Conservation (phyloP, 148 eudicot species). For the Fagopyrum homotropicum region DNA sequence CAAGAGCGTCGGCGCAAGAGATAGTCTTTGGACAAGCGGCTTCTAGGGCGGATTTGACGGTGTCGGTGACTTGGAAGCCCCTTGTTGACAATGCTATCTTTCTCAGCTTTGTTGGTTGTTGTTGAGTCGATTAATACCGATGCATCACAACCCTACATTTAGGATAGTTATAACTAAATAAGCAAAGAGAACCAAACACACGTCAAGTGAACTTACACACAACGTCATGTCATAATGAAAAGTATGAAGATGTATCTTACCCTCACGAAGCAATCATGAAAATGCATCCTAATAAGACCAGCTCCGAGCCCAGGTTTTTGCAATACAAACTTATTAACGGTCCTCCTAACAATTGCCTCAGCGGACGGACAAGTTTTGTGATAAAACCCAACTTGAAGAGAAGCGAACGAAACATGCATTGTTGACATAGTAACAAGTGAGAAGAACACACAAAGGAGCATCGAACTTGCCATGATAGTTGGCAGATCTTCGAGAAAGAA, state of each 20-base stretch:
- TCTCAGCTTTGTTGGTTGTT: conserved; percentile 20
- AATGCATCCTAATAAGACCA: conserved; percentile 42
- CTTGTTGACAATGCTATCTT: conserved; percentile 20
- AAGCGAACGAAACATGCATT: neutral
- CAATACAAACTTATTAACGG: conserved; percentile 22
- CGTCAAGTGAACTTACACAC: too few species aligned
- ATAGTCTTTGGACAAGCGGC: conserved; percentile 19
- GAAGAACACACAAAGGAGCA: neutral
- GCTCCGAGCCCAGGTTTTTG: conserved; percentile 34
- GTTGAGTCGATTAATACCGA: conserved; percentile 25
- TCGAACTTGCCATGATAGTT: neutral
- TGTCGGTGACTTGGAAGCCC: conserved; percentile 23
- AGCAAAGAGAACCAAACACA: too few species aligned
- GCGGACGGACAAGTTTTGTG: neutral
- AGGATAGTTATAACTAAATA: too few species aligned
- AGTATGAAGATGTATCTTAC: too few species aligned
- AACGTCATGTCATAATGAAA: too few species aligned
- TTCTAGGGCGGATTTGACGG: conserved; percentile 21
- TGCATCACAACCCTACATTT: conserved; percentile 36
- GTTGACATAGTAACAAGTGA: neutral
- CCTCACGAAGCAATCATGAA: conserved; percentile 58
- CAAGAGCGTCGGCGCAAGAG: conserved; percentile 29
- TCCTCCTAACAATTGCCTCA: conserved; percentile 23
- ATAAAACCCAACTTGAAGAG: conserved; percentile 22
- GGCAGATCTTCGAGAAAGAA: neutral